Percentiles rank a stretch among this genome's conserved stretches.
Evolutionary conservation across 83 land plant genomes (phyloP).

Genomic region (Isoetes engelmannii): DNA sequence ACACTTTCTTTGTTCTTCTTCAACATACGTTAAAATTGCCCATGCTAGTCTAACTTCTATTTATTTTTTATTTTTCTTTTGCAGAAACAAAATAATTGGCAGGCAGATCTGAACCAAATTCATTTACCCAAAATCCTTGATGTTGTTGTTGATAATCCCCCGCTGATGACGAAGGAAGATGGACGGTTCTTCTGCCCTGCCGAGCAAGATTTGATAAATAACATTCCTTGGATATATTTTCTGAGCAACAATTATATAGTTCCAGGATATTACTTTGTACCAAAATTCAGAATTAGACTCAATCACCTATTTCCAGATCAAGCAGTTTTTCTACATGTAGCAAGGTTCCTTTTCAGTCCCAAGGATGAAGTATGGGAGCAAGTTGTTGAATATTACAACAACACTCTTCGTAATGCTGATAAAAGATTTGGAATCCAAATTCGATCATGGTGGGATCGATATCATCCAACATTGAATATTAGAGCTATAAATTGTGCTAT

Average conservation of each 20-base stretch:
- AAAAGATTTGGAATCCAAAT: constrained; percentile 14
- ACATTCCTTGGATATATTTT: constrained; percentile 7
- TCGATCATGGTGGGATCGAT: constrained; percentile 7
- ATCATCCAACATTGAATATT: background rate
- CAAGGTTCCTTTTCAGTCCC: constrained; percentile 13
- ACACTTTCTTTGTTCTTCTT: no score
- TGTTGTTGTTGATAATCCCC: no score
- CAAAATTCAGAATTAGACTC: constrained; percentile 2
- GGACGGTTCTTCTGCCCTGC: constrained; percentile 17
- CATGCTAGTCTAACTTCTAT: no score
- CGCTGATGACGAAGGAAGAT: background rate
- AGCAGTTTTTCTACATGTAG: constrained; percentile 19
- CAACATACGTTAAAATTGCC: no score
- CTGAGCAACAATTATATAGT: constrained; percentile 11
- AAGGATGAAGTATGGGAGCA: constrained; percentile 13
- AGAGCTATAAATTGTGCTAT: constrained; percentile 7
- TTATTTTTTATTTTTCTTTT: no score
- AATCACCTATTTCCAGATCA: constrained; percentile 12
- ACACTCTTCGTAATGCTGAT: constrained; percentile 2
- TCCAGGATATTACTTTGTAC: constrained; percentile 16
- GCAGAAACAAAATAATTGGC: no score
- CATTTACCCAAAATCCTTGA: no score
- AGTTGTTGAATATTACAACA: constrained; percentile 5
- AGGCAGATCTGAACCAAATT: no score
- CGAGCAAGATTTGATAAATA: constrained; percentile 5